These are phyloP conservation scores for Narthecium ossifragum DNA, from an alignment of 106 monocot species.

Conservation along the genomic window DNA sequence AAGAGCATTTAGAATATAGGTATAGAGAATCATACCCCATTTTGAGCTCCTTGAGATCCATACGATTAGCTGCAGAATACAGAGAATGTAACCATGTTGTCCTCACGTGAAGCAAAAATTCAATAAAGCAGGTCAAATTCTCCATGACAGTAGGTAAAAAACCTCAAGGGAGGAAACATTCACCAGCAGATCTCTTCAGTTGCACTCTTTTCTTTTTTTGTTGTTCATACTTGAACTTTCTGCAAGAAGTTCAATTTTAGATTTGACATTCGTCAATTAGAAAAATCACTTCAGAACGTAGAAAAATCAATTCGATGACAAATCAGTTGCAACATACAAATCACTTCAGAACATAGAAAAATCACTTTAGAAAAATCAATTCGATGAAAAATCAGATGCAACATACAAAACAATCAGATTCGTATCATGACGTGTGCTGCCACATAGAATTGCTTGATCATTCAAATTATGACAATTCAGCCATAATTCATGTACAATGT, in stretches of 20 bases:
- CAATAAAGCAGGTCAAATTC: background rate
- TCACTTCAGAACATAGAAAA: background rate
- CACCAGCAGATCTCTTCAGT: constrained; percentile 85
- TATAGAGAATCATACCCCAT: no score
- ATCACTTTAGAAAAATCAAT: background rate
- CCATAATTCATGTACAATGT: no score
- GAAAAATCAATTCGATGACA: background rate
- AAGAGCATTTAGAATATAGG: no score
- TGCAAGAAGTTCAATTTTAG: constrained; percentile 20
- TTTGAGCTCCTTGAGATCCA: constrained; percentile 93
- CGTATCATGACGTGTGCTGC: no score
- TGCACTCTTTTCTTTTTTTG: constrained; percentile 85
- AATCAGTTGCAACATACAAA: background rate
- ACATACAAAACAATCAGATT: background rate
- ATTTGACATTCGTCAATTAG: no score
- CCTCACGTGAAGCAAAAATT: background rate
- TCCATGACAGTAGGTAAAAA: constrained; percentile 10
- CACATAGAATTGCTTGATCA: no score
- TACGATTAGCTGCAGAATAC: constrained; percentile 54
- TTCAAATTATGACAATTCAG: no score
- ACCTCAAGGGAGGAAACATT: constrained; percentile 24
- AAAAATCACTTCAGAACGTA: background rate
- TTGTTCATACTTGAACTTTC: constrained; percentile 88
- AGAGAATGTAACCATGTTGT: background rate
- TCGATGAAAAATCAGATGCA: background rate